Evolutionary conservation across 2,329 filamentous ascomycete genomes (phyloP).

Genomic region (Colletotrichum neosansevieriae): DNA sequence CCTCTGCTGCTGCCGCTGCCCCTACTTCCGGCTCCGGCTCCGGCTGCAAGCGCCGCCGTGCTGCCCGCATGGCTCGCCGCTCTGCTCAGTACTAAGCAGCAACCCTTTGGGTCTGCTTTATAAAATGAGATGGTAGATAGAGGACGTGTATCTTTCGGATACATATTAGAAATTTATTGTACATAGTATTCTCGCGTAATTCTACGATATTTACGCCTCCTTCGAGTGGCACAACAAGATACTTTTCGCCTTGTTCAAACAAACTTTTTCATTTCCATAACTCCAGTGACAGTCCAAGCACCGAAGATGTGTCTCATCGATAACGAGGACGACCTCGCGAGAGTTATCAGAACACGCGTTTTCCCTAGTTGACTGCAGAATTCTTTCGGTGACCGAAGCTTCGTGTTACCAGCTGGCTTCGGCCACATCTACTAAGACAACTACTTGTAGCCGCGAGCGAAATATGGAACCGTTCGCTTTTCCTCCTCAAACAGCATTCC

Average conservation of each 20-base stretch:
- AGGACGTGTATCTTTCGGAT: constrained; percentile 25
- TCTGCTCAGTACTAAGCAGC: constrained; percentile 36
- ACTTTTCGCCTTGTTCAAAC: constrained; percentile 16
- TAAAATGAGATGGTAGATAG: neutral
- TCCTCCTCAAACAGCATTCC: too few species aligned
- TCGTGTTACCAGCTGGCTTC: too few species aligned
- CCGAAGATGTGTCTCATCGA: too few species aligned
- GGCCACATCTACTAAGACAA: too few species aligned
- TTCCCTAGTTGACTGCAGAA: too few species aligned
- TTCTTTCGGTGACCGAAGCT: too few species aligned
- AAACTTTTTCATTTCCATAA: neutral
- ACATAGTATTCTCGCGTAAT: constrained; percentile 36
- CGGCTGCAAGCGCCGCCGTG: constrained; percentile 38
- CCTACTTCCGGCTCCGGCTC: constrained; percentile 15
- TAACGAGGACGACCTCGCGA: too few species aligned
- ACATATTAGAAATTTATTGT: constrained; percentile 38
- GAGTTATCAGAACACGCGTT: too few species aligned
- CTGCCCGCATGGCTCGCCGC: constrained; percentile 39
- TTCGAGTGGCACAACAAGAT: constrained; percentile 32
- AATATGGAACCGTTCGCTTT: too few species aligned
- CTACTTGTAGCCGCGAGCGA: too few species aligned
- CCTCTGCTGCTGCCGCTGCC: constrained; percentile 17
- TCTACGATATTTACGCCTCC: constrained; percentile 30
- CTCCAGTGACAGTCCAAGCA: too few species aligned
- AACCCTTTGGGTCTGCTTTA: neutral